A percentile compares a stretch with the other conserved stretches of the same genome.
Conservation (phyloP, 2,329 filamentous ascomycete genomes). For the Knufia petricola region DNA sequence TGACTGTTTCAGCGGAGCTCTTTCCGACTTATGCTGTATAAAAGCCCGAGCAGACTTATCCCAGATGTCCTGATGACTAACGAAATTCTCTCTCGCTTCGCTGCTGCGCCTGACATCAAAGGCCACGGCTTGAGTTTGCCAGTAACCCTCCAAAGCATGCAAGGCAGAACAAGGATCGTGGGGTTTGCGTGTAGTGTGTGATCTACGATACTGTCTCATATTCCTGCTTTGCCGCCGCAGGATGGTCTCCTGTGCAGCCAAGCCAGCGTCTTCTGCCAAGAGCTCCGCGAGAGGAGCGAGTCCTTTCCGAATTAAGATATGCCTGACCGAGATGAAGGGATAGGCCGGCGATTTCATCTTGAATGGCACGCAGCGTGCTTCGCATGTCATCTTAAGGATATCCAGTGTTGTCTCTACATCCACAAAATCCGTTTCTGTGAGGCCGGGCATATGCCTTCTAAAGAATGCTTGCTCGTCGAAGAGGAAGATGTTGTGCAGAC, state of each 20-base stretch:
- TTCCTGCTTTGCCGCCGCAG: background rate
- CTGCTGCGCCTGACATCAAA: slow-evolving; percentile 2
- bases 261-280: background rate
- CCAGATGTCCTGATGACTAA: slow-evolving; percentile 10
- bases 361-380: slow-evolving; percentile 7
- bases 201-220: background rate
- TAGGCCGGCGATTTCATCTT: background rate
- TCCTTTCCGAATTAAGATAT: slow-evolving; percentile 8
- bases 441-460: slow-evolving; percentile 1
- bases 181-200: background rate
- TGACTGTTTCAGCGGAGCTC: background rate
- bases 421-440: slow-evolving; percentile 6
- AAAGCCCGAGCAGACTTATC: slow-evolving; percentile 6
- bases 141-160: slow-evolving; percentile 4
- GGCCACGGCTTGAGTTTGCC: background rate
- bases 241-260: background rate
- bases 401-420: slow-evolving; percentile 5
- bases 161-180: background rate
- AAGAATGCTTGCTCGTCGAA: slow-evolving; percentile 6
- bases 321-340: slow-evolving; percentile 12
- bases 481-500: slow-evolving; percentile 7
- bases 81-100: slow-evolving; percentile 7
- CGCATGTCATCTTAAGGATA: slow-evolving; percentile 6
- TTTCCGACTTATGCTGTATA: slow-evolving; percentile 1
- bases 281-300: slow-evolving; percentile 6